These are phyloP conservation scores for Prototheca stagnorum DNA, from an alignment of 163 green algal genomes.

Conservation along the genomic window DNA sequence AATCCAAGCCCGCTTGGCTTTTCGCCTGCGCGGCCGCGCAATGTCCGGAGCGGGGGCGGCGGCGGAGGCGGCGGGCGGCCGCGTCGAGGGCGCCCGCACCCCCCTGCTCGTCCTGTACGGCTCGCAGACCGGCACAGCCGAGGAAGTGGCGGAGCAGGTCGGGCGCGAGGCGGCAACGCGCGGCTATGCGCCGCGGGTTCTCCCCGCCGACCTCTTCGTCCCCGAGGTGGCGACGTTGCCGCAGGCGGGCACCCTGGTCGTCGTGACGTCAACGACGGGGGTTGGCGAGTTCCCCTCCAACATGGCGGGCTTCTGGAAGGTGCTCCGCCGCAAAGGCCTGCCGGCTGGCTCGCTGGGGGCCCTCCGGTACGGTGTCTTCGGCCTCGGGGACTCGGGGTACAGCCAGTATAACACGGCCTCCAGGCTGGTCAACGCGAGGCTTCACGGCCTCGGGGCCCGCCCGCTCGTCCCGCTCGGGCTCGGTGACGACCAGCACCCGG, in stretches of 20 bases:
- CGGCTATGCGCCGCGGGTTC: neutral
- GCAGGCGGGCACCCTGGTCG: conserved; percentile 35
- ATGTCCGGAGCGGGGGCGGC: neutral
- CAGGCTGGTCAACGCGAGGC: conserved; percentile 73
- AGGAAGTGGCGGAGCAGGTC: no score
- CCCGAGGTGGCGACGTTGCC: conserved; percentile 23
- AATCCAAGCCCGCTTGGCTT: no score
- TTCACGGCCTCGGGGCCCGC: conserved; percentile 64
- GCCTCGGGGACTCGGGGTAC: conserved; percentile 81
- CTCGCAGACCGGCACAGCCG: conserved; percentile 79
- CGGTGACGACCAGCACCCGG: conserved; percentile 71
- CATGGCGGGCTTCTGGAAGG: conserved; percentile 74
- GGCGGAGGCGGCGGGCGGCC: neutral
- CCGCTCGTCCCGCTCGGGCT: conserved; percentile 52
- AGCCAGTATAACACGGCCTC: conserved; percentile 76
- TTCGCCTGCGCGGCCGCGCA: no score
- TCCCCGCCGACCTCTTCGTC: neutral
- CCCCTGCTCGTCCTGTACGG: conserved; percentile 68
- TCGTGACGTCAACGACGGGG: conserved; percentile 62
- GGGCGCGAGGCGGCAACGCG: no score
- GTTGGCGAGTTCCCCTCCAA: conserved; percentile 77
- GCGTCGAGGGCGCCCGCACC: neutral
- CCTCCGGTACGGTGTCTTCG: conserved; percentile 67
- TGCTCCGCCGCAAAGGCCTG: conserved; percentile 73
- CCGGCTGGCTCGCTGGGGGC: conserved; percentile 36